Evolutionary conservation across 2,329 filamentous ascomycete species (phyloP), one percentile per base, ranked within the genome.

Genomic region (Dactylonectria estremocensis): DNA sequence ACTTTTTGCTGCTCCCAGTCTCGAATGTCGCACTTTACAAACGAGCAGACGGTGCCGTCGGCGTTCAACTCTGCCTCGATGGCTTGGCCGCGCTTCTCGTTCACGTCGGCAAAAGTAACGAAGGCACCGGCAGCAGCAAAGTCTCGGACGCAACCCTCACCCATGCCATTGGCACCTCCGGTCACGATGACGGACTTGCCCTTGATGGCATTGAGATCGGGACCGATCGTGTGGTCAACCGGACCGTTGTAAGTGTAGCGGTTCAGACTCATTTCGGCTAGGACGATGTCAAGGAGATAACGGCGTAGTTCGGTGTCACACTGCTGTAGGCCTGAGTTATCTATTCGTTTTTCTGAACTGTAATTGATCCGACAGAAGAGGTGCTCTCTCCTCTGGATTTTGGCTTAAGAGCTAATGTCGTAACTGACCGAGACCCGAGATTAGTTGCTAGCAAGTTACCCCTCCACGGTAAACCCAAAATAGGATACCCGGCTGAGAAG

Each of bases 111-210:
- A 69, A 84, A 79, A 1, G 81, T 83, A 4, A 84, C 81, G 64
- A 78, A 83, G 3, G 81, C 81, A 13, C 82, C 82, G 7, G 79
- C 77, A 3, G 67, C 74, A 9, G 73, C 76, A 54, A 83, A 83
- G 5, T 77, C 76, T 4, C 78, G 68, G 0, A 81, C 79, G 28
- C 77, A 80, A 1, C 70, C 73, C 67, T 82, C 79, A 9, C 82
- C 82, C 63, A 84, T 81, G 24, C 82, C 82, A 64, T 80, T 81
- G 40, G 79, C 84, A 11, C 84, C 85, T n/a, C 84, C 84, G 1
- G 84, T 86, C 13, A 86, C 79, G 24, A 87, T 79, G 31, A 85
- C 83, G 1, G 82, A 83, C 69, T 85, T 87, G 31, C 81, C 84
- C 4, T 72, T 76, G 10, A 84, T 35, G 2, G 66, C 48, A 0